Evolutionary conservation across 2,329 filamentous ascomycete species (phyloP).

Genomic region (Verticillium albo-atrum): DNA sequence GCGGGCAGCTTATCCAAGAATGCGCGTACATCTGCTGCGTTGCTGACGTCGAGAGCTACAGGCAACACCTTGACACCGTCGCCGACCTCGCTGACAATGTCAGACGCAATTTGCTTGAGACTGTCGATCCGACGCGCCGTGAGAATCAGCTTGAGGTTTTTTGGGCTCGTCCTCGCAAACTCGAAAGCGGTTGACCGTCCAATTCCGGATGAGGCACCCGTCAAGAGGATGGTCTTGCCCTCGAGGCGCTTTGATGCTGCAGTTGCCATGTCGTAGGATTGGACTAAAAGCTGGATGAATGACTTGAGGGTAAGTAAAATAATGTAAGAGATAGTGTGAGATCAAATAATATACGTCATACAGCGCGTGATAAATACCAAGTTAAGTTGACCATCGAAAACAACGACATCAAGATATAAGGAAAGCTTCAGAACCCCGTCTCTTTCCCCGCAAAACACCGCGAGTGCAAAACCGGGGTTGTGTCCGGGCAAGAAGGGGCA

Average conservation of each 20-base stretch:
- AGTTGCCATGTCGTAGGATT: constrained; percentile 40
- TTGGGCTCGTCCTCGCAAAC: constrained; percentile 81
- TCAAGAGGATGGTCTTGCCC: constrained; percentile 90
- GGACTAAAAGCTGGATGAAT: background rate
- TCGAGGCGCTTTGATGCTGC: constrained; percentile 77
- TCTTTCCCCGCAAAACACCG: background rate
- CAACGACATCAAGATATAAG: background rate
- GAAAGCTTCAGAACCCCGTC: background rate
- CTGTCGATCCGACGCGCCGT: constrained; percentile 83
- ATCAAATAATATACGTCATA: background rate
- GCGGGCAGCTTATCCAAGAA: constrained; percentile 72
- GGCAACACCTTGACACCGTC: constrained; percentile 77
- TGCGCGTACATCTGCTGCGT: constrained; percentile 63
- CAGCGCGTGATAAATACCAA: background rate
- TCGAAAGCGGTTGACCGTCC: constrained; percentile 83
- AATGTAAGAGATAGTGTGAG: too few relatives aligned
- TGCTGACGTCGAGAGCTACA: constrained; percentile 82
- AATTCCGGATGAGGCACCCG: constrained; percentile 93
- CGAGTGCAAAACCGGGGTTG: background rate
- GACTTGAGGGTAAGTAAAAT: too few relatives aligned
- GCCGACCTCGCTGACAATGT: constrained; percentile 74
- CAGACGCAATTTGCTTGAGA: constrained; percentile 68
- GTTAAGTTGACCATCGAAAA: background rate
- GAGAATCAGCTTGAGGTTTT: constrained; percentile 76
- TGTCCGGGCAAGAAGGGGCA: background rate